phyloP scores from a whole-genome alignment of 306 rosid genomes.

The Fagus sylvatica region DNA sequence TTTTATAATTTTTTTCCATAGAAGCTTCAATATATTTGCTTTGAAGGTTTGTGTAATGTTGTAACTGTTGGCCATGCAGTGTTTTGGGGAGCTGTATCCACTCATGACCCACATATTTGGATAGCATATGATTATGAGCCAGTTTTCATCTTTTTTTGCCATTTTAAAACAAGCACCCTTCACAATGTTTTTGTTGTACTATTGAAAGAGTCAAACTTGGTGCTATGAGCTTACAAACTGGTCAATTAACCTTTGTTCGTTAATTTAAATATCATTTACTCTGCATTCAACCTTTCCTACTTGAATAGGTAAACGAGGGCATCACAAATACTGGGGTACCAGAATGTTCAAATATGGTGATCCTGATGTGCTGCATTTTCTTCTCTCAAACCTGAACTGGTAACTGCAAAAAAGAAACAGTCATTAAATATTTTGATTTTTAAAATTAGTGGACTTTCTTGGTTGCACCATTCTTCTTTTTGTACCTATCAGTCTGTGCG shows the following conservation, averaged over 20 bases:
- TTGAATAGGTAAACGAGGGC: conserved; percentile 84
- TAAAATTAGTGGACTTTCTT: conserved; percentile 5
- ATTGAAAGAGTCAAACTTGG: background rate
- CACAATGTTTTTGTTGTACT: conserved; percentile 5
- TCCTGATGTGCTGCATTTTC: conserved; percentile 84
- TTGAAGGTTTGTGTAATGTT: background rate
- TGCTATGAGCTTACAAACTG: conserved; percentile 8
- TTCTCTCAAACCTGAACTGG: conserved; percentile 94
- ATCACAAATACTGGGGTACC: conserved; percentile 95
- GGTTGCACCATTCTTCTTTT: conserved; percentile 22
- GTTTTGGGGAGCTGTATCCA: background rate
- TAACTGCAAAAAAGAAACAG: conserved; percentile 37
- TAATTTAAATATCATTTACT: conserved; percentile 10
- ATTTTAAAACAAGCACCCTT: background rate
- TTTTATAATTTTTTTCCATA: conserved; percentile 1
- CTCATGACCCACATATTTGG: background rate
- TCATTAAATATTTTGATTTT: background rate
- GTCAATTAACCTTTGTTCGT: conserved; percentile 3
- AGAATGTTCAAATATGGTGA: conserved; percentile 91
- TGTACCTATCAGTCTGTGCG: conserved; percentile 15
- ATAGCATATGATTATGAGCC: background rate
- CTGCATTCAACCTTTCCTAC: conserved; percentile 28
- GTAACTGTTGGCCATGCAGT: background rate
- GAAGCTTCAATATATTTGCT: background rate
- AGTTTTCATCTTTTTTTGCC: background rate